Base-by-base conservation (phyloP, 306 rosid genomes). In the Acmispon strigosus region DNA sequence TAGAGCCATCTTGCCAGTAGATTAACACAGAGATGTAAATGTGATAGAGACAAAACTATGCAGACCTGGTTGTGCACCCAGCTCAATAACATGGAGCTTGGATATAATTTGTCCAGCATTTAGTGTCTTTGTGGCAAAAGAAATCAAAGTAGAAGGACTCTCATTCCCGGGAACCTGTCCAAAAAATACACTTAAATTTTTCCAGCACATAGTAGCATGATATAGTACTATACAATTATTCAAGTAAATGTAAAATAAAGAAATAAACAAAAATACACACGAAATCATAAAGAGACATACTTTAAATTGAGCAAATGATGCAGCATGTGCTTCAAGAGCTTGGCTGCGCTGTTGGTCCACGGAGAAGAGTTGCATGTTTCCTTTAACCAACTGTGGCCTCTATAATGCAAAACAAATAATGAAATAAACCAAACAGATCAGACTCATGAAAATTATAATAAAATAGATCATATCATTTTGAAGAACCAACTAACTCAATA, bases 321-420 rank as follows among this genome's bases (percentile, higher is more conserved):
- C 99, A 34, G 99, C 97, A 58, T 94, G 99, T 7, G 99, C 97
- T 87, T 94, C 99, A 73, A 94, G 92, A 67, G 99, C 99, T 83
- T 94, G 99, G 84, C 99, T 94, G 47, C 97, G 90, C 85, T 95
- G 99, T 84, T 95, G 99, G 32, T 95, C 99, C 75, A 91, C 86
- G 0, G 99, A 95, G 77, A 87, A 95, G 66, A 95, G 97, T 74
- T 95, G 99, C 99, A 95, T 85, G 80, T 90, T 95, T 76, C 99
- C 99, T 81, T 95, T 95, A 73, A 95, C 99, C 86, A 95, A 77
- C 66, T 95, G 97, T 42, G 96, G 96, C 90, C 96, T 82, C 99
- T 95, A 54, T 17, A 81, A 68, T 65, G 44, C 60, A 70, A 77
- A 69, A 37, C 18, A 36, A 20, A 53, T 54, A 18, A 73, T 13